phyloP scores from a whole-genome alignment of 2,329 filamentous ascomycete genomes.

The Beauveria sp. region DNA sequence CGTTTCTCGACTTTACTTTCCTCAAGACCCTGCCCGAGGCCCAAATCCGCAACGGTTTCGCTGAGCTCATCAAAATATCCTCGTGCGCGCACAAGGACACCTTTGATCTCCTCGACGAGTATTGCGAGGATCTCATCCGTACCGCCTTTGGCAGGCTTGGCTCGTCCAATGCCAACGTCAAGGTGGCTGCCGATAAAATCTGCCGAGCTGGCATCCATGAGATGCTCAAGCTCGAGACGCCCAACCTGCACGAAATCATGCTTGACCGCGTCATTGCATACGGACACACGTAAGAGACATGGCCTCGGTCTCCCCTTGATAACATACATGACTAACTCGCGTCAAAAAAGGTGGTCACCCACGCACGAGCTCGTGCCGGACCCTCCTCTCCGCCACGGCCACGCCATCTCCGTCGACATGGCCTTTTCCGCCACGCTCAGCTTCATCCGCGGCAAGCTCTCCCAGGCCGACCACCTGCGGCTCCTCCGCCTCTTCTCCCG shows the following conservation, averaged over 20 bases:
- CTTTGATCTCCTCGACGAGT: slow-evolving; percentile 60
- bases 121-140: slow-evolving; percentile 59
- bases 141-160: slow-evolving; percentile 58
- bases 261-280: slow-evolving; percentile 67
- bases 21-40: slow-evolving; percentile 58
- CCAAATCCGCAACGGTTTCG: slow-evolving; percentile 67
- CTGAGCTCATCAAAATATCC: slow-evolving; percentile 69
- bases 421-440: slow-evolving; percentile 65
- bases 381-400: slow-evolving; percentile 62
- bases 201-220: slow-evolving; percentile 63
- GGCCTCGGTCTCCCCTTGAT: no score
- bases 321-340: neutral
- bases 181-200: slow-evolving; percentile 56
- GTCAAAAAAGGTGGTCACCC: slow-evolving; percentile 52
- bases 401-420: slow-evolving; percentile 71
- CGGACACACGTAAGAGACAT: slow-evolving; percentile 53
- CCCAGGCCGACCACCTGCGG: slow-evolving; percentile 51
- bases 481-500: slow-evolving; percentile 62
- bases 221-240: slow-evolving; percentile 67
- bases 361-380: slow-evolving; percentile 63
- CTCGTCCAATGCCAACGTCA: slow-evolving; percentile 46
- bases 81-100: slow-evolving; percentile 60
- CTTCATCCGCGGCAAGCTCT: slow-evolving; percentile 53
- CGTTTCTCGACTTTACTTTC: slow-evolving; percentile 67
- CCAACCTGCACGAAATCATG: slow-evolving; percentile 66